These are phyloP conservation scores for Termitomyces sp. DNA, from an alignment of 768 basidiomycete genomes.

Conservation along the genomic window DNA sequence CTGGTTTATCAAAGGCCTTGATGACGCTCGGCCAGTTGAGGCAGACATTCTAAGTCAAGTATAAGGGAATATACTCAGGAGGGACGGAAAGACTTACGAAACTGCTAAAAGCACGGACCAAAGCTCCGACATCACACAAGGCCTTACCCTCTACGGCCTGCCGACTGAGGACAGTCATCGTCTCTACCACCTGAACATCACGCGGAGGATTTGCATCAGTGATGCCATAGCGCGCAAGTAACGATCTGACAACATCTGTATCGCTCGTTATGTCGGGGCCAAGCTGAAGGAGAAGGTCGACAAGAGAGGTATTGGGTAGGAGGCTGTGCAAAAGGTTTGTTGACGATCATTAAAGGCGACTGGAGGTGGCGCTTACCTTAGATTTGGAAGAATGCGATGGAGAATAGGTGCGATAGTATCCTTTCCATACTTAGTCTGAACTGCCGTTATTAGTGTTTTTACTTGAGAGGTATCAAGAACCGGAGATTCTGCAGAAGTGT, in stretches of 20 bases:
- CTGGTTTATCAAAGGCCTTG: conserved; percentile 79
- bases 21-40: conserved; percentile 83
- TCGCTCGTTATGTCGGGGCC: conserved; percentile 79
- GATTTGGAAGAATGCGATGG: conserved; percentile 64
- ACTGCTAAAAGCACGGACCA: conserved; percentile 68
- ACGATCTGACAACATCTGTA: conserved; percentile 59
- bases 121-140: conserved; percentile 68
- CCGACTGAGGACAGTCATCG: conserved; percentile 61
- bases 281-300: conserved; percentile 71
- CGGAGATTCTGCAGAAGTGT: conserved; percentile 63
- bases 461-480: conserved; percentile 69
- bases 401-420: conserved; percentile 73
- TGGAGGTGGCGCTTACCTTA: conserved; percentile 47
- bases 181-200: conserved; percentile 66
- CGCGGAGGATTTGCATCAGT: conserved; percentile 67
- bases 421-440: conserved; percentile 75
- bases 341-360: neutral
- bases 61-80: conserved; percentile 2
- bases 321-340: conserved; percentile 38
- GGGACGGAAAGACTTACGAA: conserved; percentile 49
- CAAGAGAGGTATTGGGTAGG: conserved; percentile 59
- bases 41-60: conserved; percentile 44
- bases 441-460: conserved; percentile 68
- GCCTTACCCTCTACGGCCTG: conserved; percentile 68
- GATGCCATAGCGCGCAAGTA: conserved; percentile 73